Evolutionary conservation across 805 yeast genomes (phyloP).

Genomic region (Saturnispora dispora): DNA sequence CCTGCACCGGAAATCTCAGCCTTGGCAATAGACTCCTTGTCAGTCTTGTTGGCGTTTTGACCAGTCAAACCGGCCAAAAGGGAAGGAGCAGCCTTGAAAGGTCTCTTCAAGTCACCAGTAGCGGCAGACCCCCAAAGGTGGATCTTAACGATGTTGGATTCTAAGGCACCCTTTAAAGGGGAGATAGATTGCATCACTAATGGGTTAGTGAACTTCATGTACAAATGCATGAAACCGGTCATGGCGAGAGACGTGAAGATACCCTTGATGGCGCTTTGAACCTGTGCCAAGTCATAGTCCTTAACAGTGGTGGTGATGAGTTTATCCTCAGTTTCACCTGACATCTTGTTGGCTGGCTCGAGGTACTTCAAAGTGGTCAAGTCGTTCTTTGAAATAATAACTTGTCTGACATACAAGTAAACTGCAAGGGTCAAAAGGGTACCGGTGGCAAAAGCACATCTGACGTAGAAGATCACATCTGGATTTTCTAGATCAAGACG

Average conservation of each 20-base stretch:
- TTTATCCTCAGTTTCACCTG: conserved; percentile 64
- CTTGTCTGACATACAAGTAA: conserved; percentile 53
- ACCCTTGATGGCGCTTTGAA: conserved; percentile 70
- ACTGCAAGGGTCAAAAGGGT: conserved; percentile 55
- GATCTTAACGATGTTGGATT: conserved; percentile 83
- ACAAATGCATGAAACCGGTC: conserved; percentile 97
- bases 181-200: conserved; percentile 89
- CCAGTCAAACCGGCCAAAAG: conserved; percentile 49
- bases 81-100: conserved; percentile 76
- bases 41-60: conserved; percentile 55
- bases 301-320: conserved; percentile 85
- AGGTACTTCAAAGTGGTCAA: conserved; percentile 87
- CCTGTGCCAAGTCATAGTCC: conserved; percentile 89
- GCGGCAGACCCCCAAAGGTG: conserved; percentile 80
- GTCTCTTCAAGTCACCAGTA: conserved; percentile 87
- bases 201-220: conserved; percentile 96
- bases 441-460: conserved; percentile 61
- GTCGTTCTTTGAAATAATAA: conserved; percentile 71
- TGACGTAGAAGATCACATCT: conserved; percentile 57
- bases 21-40: conserved; percentile 74
- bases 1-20: conserved; percentile 83
- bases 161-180: conserved; percentile 83
- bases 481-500: conserved; percentile 85
- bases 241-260: conserved; percentile 84
- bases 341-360: conserved; percentile 71